These are phyloP conservation scores for Penicillium corylophilum DNA, from an alignment of 2,329 filamentous ascomycete genomes.

Conservation along the genomic window DNA sequence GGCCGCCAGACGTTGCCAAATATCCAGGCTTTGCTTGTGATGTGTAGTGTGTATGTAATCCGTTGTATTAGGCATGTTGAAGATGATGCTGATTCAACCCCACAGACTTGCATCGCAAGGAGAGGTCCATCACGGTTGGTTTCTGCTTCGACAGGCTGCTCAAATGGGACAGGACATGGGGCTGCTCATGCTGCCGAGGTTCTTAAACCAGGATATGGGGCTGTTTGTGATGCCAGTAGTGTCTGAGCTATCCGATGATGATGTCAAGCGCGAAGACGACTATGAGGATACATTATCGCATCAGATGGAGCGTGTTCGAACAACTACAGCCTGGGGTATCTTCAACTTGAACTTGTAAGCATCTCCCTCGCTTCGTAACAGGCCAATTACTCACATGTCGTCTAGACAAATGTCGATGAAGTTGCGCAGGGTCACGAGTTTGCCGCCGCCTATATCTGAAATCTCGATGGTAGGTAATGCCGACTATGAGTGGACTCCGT, in stretches of 20 bases:
- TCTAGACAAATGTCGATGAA: conserved; percentile 32
- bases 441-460: conserved; percentile 18
- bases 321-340: conserved; percentile 32
- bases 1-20: conserved; percentile 33
- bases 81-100: conserved; percentile 14
- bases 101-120: conserved; percentile 30
- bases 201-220: conserved; percentile 2
- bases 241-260: not conserved
- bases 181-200: conserved; percentile 22
- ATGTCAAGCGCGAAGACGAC: not conserved
- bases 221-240: not conserved
- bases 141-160: conserved; percentile 33
- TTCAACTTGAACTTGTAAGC: conserved; percentile 33
- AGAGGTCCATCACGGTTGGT: conserved; percentile 28
- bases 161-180: conserved; percentile 34
- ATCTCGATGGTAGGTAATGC: conserved; percentile 16
- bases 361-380: not conserved
- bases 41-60: conserved; percentile 33
- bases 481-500: conserved; percentile 32
- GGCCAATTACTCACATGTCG: conserved; percentile 8
- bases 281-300: conserved; percentile 3
- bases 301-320: conserved; percentile 22
- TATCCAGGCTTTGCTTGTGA: conserved; percentile 37
- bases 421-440: conserved; percentile 19
- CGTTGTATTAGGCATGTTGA: not conserved